phyloP scores from a whole-genome alignment of 352 stramenopile genomes.

The Elongisporangium prolatum region DNA sequence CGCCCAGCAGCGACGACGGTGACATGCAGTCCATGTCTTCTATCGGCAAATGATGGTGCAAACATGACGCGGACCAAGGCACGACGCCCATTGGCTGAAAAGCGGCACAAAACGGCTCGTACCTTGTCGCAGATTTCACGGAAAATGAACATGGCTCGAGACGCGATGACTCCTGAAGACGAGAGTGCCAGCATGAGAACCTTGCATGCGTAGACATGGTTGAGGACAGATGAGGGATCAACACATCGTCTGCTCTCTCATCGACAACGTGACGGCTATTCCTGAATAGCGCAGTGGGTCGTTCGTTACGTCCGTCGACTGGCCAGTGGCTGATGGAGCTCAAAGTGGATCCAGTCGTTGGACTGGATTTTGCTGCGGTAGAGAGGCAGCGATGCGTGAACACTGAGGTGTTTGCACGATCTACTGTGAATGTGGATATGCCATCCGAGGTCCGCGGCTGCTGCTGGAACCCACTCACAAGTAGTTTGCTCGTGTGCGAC shows the following conservation, averaged over 20 bases:
- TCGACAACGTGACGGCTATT: background rate
- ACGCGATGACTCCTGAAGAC: conserved; percentile 10
- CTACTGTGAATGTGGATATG: background rate
- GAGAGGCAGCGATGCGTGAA: background rate
- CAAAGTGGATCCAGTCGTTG: background rate
- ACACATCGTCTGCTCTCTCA: too few relatives aligned
- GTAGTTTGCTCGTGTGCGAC: conserved; percentile 46
- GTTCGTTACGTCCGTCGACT: too few relatives aligned
- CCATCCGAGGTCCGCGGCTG: conserved; percentile 16
- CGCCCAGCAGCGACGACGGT: conserved; percentile 62
- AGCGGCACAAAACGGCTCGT: background rate
- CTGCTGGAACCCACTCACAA: conserved; percentile 52
- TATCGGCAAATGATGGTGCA: conserved; percentile 9
- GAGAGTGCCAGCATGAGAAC: background rate
- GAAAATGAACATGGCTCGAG: conserved; percentile 1
- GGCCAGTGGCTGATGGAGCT: background rate
- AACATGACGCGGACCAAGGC: conserved; percentile 1
- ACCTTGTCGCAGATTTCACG: background rate
- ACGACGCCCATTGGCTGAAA: conserved; percentile 18
- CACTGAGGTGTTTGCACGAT: background rate
- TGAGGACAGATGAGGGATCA: too few relatives aligned
- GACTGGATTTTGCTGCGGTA: background rate
- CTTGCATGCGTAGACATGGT: too few relatives aligned
- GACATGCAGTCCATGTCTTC: conserved; percentile 64
- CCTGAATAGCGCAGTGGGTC: background rate